Evolutionary conservation across 495 filamentous ascomycete species (phyloP), one percentile per base, ranked within the genome.

Genomic region (Ramalina intermedia): DNA sequence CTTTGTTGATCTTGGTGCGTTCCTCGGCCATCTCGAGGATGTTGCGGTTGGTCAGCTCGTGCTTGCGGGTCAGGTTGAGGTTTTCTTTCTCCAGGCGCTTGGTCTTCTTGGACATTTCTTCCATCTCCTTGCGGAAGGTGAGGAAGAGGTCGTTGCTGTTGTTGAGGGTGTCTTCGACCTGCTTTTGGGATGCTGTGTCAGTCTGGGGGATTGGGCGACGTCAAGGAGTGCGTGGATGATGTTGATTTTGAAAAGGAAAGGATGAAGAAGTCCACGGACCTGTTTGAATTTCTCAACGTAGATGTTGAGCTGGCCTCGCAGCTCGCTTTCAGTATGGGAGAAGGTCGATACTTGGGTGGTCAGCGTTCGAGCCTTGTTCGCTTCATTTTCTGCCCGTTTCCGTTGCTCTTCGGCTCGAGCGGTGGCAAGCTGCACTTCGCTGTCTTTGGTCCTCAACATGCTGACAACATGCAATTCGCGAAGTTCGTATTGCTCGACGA

Each of bases 211-310:
- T 4, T 41, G 7, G 13, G 1, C 9, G 7, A 33, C 11, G 27
- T 33, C 1, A 33, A 7, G 6, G 27, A 7, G 9, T 3, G 27
- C 27, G 11, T 23, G 4, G 23, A 23, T 23, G 23, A 23, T 23
- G 23, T 23, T 23, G 23, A 4, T 23, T 2, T 39, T n/a, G n/a
- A n/a, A n/a, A n/a, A n/a, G n/a, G n/a, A n/a, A n/a, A n/a, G n/a
- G n/a, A n/a, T n/a, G n/a, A n/a, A 43, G 17, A 33, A 9, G 11
- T 41, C 48, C 14, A 61, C 80, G 63, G 79, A 96, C 91, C 84
- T 98, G 91, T 69, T 96, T 96, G 69, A 96, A 98, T 65, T 98
- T 98, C 64, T 98, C 91, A 8, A 96, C 93, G 55, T 98, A 98
- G 55, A 96, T 91, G 64, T 95, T 96, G 55, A 98, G 78, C 61